Conservation (phyloP, 257 asterid species). For the Capsicum pubescens region DNA sequence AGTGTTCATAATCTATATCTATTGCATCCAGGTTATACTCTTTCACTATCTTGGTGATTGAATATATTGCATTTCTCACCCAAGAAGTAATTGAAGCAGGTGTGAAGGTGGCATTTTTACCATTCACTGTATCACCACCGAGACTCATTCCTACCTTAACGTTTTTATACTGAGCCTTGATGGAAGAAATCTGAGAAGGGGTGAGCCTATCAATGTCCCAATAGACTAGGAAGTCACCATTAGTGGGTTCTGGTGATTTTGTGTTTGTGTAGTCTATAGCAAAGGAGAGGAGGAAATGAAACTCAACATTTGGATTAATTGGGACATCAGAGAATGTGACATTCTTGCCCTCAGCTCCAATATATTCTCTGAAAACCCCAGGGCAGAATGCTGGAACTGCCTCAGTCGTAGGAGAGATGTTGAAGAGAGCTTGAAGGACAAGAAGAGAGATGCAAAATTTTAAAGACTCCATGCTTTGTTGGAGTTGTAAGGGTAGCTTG, state of each 20-base stretch:
- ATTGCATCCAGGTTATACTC: conserved; percentile 66
- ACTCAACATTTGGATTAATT: conserved; percentile 41
- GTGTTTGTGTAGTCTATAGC: conserved; percentile 66
- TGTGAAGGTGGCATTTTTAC: conserved; percentile 43
- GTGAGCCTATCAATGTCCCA: conserved; percentile 66
- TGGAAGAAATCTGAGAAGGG: conserved; percentile 57
- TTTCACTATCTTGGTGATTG: conserved; percentile 52
- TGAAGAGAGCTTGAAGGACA: conserved; percentile 38
- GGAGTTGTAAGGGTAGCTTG: neutral
- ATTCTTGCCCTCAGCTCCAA: conserved; percentile 63
- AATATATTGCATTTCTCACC: conserved; percentile 66
- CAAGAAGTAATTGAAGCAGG: conserved; percentile 59
- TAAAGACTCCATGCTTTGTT: conserved; percentile 45
- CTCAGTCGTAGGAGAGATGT: conserved; percentile 25
- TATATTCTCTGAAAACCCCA: conserved; percentile 69
- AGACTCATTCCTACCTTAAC: conserved; percentile 76
- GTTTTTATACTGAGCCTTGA: conserved; percentile 60
- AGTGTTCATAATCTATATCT: conserved; percentile 83
- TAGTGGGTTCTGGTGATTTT: conserved; percentile 55
- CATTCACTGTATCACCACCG: conserved; percentile 57
- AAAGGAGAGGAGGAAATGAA: conserved; percentile 76
- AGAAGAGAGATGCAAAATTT: conserved; percentile 37
- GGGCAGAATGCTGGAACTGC: conserved; percentile 40
- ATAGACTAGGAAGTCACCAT: conserved; percentile 58
- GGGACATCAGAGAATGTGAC: conserved; percentile 63